Conservation (phyloP, 805 yeast species). For the Kuraishia piskuri region DNA sequence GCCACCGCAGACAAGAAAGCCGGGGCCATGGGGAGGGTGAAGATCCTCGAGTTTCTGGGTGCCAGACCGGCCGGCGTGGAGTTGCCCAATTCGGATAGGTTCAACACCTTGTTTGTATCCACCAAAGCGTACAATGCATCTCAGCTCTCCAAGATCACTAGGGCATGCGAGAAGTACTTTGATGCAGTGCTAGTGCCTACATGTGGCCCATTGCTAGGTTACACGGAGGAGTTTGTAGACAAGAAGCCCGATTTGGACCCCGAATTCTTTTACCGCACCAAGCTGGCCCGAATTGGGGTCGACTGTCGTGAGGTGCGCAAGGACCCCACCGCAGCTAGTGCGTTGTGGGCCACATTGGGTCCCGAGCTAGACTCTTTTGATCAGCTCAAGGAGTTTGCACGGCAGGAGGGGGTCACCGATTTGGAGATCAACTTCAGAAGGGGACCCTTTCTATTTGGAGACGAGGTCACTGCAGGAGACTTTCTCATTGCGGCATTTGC, state of each 20-base stretch:
- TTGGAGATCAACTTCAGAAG: neutral
- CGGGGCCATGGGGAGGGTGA: slow-evolving; percentile 2
- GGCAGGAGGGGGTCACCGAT: neutral
- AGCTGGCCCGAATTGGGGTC: neutral
- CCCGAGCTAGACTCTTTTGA: neutral
- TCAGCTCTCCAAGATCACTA: neutral
- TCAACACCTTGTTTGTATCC: neutral
- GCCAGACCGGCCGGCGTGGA: neutral
- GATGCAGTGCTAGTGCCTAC: neutral
- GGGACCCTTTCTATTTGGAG: neutral
- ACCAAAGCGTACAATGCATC: neutral
- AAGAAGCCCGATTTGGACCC: neutral
- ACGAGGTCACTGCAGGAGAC: neutral
- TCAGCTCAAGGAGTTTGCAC: neutral
- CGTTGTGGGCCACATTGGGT: neutral
- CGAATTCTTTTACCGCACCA: neutral
- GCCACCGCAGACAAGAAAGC: neutral
- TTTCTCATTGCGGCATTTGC: neutral
- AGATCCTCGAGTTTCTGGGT: neutral
- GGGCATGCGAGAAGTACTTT: neutral
- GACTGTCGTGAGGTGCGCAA: slow-evolving; percentile 1
- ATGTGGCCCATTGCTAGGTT: neutral
- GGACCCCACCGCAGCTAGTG: neutral
- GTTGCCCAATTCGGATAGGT: neutral
- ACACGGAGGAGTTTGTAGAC: neutral